A percentile compares a stretch with the other conserved stretches of the same genome.
phyloP scores from a whole-genome alignment of 202 grass and related monocot species.

The Eragrostis tef region DNA sequence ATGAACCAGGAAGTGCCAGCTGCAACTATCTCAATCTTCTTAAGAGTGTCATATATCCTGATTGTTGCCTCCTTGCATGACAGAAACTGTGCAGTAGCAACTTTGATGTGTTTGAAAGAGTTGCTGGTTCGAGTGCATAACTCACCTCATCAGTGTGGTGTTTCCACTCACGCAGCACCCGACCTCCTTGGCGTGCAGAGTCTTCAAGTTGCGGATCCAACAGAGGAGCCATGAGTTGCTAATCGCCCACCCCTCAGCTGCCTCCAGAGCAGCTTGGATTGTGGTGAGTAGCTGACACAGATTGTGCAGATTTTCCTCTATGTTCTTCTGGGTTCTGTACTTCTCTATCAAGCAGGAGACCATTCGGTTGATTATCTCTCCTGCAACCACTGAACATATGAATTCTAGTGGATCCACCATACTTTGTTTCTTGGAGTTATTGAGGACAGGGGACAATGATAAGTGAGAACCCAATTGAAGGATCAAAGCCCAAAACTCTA shows the following conservation, averaged over 20 bases:
- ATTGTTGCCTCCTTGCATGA: background rate
- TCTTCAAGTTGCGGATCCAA: constrained; percentile 16
- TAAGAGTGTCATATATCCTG: background rate
- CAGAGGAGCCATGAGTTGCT: constrained; percentile 9
- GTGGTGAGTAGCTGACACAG: background rate
- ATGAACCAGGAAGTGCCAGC: background rate
- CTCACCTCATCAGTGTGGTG: background rate
- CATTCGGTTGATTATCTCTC: constrained; percentile 6
- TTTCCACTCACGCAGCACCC: background rate
- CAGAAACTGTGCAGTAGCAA: background rate
- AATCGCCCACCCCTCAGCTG: background rate
- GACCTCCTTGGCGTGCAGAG: background rate
- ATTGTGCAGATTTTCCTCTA: background rate
- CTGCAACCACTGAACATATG: background rate
- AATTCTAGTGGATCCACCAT: constrained; percentile 20
- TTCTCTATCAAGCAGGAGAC: background rate
- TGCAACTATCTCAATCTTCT: constrained; percentile 3
- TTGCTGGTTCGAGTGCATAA: background rate
- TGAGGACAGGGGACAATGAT: background rate
- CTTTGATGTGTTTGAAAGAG: constrained; percentile 3
- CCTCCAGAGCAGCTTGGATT: constrained; percentile 15
- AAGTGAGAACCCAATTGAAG: background rate
- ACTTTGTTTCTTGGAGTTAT: background rate
- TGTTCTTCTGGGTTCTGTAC: background rate
- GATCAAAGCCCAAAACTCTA: background rate